A percentile compares a stretch with the other conserved stretches of the same genome.
Conservation (phyloP, 495 filamentous ascomycete species). For the Lichina pygmaea region DNA sequence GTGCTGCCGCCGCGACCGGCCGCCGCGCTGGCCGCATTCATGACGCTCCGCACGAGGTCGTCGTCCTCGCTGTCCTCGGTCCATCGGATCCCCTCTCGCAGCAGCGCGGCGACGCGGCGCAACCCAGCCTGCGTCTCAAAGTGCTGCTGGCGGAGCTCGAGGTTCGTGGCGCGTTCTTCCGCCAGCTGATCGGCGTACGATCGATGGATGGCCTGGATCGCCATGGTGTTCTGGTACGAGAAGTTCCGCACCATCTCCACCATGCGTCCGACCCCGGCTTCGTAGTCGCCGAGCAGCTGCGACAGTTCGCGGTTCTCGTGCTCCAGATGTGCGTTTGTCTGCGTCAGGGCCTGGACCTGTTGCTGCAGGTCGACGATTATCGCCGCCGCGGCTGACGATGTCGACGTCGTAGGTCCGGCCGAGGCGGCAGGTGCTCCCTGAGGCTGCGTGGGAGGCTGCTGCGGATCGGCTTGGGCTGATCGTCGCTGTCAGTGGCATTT, state of each 20-base stretch:
- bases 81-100: neutral
- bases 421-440: neutral
- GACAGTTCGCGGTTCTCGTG: conserved; percentile 23
- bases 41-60: neutral
- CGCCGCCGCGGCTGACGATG: conserved; percentile 12
- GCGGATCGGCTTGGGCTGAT: no score
- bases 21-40: no score
- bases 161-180: conserved; percentile 16
- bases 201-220: conserved; percentile 25
- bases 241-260: conserved; percentile 35
- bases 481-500: no score
- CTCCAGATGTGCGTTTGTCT: conserved; percentile 18
- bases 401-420: neutral
- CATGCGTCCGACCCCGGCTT: conserved; percentile 24
- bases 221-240: conserved; percentile 31
- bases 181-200: conserved; percentile 33
- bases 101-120: neutral
- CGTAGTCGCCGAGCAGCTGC: conserved; percentile 29
- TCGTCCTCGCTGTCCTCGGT: neutral
- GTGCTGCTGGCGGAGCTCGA: conserved; percentile 8
- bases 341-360: conserved; percentile 22
- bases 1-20: no score
- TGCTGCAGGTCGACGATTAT: conserved; percentile 24
- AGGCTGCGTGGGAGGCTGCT: no score
- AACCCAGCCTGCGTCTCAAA: conserved; percentile 5